Base-by-base conservation (phyloP, 2,329 filamentous ascomycete species). In the Biscogniauxia sp. region DNA sequence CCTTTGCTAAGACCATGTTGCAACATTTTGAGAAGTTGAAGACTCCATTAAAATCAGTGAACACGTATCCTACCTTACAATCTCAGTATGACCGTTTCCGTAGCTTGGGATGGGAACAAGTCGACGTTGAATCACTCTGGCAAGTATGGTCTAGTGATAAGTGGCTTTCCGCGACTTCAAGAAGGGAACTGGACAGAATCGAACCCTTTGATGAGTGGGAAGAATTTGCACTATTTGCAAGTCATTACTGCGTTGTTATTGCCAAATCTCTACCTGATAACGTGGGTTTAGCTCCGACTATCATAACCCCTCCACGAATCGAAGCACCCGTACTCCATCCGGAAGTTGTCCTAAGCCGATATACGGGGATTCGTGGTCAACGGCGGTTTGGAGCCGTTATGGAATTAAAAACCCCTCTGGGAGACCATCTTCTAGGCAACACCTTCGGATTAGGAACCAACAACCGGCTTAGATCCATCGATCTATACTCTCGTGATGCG, bases 151-250 rank as follows among this genome's bases (percentile, higher is more conserved):
- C 83, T 11, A 86, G 90, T 65, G 79, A 86, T 15, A 71, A 77
- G 2, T 93, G 93, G 72, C 76, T 96, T 20, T 80, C 79, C 5
- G 70, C 81, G 1, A 75, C 80, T 1, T 82, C 91, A 63, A 84
- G 91, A 64, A 77, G 73, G 41, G 77, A 77, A 11, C 76, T 97
- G 15, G 89, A 97, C 67, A 71, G 77, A 0, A 75, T 93, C 17
- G 94, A 97, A 70, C 87, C 89, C 0, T 97, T 98, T 71, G 94
- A 98, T 73, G 93, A 97, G 75, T 97, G 92, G 92, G 94, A 98
- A 75, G 94, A 97, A 70, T 93, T 97, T 71, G 88, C 90, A 2
- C 79, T 97, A 0, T 97, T 96, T 73, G 87, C 85, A 1, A 87
- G 88, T 37, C 93, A 97, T 75, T 96, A 97, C 74, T 90, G 93